These are phyloP conservation scores for Didymella lethalis DNA, from an alignment of 2,329 filamentous ascomycete species.

Conservation along the genomic window DNA sequence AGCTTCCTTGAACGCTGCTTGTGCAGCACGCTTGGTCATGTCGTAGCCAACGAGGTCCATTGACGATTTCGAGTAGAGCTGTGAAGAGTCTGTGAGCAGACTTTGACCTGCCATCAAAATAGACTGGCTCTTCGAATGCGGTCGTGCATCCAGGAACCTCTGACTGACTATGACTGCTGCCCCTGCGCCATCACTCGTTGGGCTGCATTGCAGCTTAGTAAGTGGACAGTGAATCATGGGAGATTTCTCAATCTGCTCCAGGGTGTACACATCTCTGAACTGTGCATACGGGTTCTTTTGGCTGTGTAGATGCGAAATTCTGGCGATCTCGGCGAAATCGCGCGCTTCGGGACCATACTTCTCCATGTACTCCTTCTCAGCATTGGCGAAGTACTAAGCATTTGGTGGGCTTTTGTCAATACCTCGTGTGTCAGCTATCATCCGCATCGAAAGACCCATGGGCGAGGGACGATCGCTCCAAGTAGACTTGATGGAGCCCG, in stretches of 20 bases:
- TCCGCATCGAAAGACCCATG: conserved; percentile 72
- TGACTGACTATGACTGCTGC: conserved; percentile 89
- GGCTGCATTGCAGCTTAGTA: conserved; percentile 96
- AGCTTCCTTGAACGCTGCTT: conserved; percentile 75
- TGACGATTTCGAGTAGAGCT: conserved; percentile 77
- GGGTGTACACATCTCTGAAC: conserved; percentile 87
- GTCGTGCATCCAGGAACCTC: conserved; percentile 82
- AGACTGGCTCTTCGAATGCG: conserved; percentile 80
- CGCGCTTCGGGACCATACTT: conserved; percentile 83
- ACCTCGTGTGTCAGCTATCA: conserved; percentile 85
- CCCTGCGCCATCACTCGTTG: conserved; percentile 89
- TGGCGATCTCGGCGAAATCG: conserved; percentile 93
- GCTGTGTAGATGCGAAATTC: conserved; percentile 89
- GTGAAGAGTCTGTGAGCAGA: conserved; percentile 80
- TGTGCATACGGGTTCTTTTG: conserved; percentile 93
- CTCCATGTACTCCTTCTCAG: conserved; percentile 92
- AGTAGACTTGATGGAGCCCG: conserved; percentile 79
- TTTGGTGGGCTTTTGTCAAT: conserved; percentile 80
- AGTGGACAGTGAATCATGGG: conserved; percentile 83
- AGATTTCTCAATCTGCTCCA: conserved; percentile 78
- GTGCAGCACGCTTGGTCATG: conserved; percentile 78
- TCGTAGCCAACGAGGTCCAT: conserved; percentile 91
- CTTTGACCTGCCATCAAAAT: conserved; percentile 86
- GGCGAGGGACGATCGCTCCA: conserved; percentile 86
- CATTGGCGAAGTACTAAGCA: conserved; percentile 94